Conservation (phyloP, 176 grass and related monocot species). For the Oryza meyeriana region DNA sequence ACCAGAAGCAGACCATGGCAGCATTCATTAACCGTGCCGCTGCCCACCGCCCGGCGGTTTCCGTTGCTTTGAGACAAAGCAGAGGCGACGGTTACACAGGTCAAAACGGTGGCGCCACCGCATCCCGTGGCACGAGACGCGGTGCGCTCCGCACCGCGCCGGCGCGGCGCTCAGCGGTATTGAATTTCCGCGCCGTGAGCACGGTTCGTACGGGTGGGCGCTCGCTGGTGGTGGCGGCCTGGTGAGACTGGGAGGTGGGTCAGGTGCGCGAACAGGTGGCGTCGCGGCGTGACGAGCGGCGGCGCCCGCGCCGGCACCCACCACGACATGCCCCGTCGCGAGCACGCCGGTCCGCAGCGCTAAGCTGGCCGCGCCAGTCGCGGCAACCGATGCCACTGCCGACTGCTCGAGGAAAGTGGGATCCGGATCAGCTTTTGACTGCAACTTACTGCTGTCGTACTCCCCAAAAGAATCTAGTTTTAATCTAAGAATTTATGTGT, state of each 20-base stretch:
- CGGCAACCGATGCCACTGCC: not conserved
- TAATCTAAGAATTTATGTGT: too few relatives aligned
- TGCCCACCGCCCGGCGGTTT: not conserved
- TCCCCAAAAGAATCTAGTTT: too few relatives aligned
- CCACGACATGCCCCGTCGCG: not conserved
- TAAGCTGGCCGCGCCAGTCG: not conserved
- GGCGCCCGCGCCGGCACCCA: not conserved
- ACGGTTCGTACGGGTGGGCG: too few relatives aligned
- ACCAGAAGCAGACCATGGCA: not conserved
- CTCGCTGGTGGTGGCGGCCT: too few relatives aligned
- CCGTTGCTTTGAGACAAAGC: not conserved
- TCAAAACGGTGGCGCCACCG: not conserved
- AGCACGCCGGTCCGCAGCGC: not conserved
- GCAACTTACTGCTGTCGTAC: too few relatives aligned
- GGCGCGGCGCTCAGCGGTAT: not conserved
- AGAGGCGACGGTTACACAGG: not conserved
- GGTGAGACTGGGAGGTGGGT: not conserved
- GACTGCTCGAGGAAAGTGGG: not conserved
- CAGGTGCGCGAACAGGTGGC: not conserved
- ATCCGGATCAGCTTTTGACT: too few relatives aligned
- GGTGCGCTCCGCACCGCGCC: too few relatives aligned
- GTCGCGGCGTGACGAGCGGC: not conserved
- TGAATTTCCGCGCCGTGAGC: not conserved
- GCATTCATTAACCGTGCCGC: not conserved
- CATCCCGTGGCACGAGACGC: not conserved